Conservation (phyloP, 805 yeast genomes). For the Wickerhamomyces mucosus region DNA sequence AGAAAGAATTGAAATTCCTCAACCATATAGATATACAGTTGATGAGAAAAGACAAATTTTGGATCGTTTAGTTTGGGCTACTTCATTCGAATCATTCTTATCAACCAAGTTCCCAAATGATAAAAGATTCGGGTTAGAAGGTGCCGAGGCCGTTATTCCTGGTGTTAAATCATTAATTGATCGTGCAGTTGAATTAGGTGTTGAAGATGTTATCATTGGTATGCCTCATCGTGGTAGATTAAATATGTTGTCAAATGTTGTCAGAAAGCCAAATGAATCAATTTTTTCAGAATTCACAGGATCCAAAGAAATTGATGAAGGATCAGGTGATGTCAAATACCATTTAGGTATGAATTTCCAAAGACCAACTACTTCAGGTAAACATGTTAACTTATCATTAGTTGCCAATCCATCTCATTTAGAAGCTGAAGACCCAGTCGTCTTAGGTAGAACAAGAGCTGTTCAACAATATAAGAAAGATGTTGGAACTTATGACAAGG, state of each 20-base stretch:
- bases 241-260: slow-evolving; percentile 95
- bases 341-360: slow-evolving; percentile 99
- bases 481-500: slow-evolving; percentile 72
- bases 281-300: slow-evolving; percentile 96
- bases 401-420: slow-evolving; percentile 99
- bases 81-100: slow-evolving; percentile 86
- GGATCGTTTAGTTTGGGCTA: slow-evolving; percentile 95
- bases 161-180: slow-evolving; percentile 96
- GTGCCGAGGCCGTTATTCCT: slow-evolving; percentile 94
- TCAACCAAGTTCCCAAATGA: slow-evolving; percentile 96
- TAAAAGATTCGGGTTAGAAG: slow-evolving; percentile 97
- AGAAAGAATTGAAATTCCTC: slow-evolving; percentile 89
- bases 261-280: slow-evolving; percentile 96
- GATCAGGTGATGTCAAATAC: slow-evolving; percentile 98
- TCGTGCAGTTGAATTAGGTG: slow-evolving; percentile 83
- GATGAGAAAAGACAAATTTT: slow-evolving; percentile 95
- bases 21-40: slow-evolving; percentile 68
- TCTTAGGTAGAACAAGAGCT: slow-evolving; percentile 95
- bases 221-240: slow-evolving; percentile 99
- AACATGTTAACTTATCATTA: slow-evolving; percentile 85
- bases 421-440: slow-evolving; percentile 99
- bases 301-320: slow-evolving; percentile 82
- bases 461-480: slow-evolving; percentile 87
- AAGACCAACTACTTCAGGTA: slow-evolving; percentile 98
- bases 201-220: slow-evolving; percentile 94